Base-by-base conservation (phyloP, 257 asterid species). In the Petunia axillaris region DNA sequence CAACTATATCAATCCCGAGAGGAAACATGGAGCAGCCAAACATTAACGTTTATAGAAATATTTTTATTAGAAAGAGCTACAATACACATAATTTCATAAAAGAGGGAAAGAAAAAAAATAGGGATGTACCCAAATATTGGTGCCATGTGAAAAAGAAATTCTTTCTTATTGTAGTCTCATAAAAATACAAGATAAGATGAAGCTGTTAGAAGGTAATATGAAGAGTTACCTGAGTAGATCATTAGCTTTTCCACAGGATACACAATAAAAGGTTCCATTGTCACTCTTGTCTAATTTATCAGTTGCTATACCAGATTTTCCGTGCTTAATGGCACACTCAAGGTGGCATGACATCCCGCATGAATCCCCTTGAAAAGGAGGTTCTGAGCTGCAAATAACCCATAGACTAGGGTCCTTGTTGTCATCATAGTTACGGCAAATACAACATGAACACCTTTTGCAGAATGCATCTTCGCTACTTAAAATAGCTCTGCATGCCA, bases 321-420 rank as follows among this genome's bases (percentile, higher is more conserved):
- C 91, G 83, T 91, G 92, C 64, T 76, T 81, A 57, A 95, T 82
- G 76, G 99, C 97, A 78, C 99, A 95, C 64, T 95, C 99, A 53
- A 95, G 98, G 85, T 95, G 99, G 82, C 98, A 91, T n/a, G 99
- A 95, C 92, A 92, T 87, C 76, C 97, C 95, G 81, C 99, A 95
- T 6, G 97, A 90, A 77, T 83, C 82, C 6, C 93, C 94, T 81
- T 68, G 83, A 84, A 88, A 92, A 2, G 99, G 99, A 82, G 90
- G 91, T 55, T 95, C 99, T 4, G 99, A 91, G 86, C 82, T 87
- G 93, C 99, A 95, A 85, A 81, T 80, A 64, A 95, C 84, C 99
- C 99, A 95, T 66, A 93, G 88, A 83, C 97, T 89, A 8, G 99
- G 99, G 85, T 95, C 99, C 88, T 95, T 95, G 74, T 95, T 95